Evolutionary conservation across 2,329 filamentous ascomycete genomes (phyloP).

Genomic region (Penicillium vulpinum): DNA sequence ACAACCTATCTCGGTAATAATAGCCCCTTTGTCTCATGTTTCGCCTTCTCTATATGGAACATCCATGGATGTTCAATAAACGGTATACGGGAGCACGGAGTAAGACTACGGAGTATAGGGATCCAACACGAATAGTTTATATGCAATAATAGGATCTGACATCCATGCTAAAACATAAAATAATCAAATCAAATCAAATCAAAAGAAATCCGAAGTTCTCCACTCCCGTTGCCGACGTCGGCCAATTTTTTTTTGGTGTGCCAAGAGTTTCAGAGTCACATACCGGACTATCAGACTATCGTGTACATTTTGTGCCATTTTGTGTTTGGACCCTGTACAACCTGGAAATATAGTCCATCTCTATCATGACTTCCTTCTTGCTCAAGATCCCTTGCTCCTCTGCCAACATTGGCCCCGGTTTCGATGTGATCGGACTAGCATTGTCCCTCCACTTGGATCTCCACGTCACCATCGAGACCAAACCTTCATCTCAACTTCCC

Average conservation of each 20-base stretch:
- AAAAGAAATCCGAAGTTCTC: neutral
- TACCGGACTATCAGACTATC: neutral
- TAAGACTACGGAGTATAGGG: neutral
- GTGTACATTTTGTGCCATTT: neutral
- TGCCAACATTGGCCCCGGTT: conserved; percentile 95
- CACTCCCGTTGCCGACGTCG: conserved; percentile 24
- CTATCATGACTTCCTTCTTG: conserved; percentile 54
- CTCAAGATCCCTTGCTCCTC: conserved; percentile 90
- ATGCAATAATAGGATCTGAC: neutral
- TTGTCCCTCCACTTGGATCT: conserved; percentile 93
- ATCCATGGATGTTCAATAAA: neutral
- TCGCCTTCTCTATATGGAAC: neutral
- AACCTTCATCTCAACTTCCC: conserved; percentile 37
- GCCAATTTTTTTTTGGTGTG: conserved; percentile 22
- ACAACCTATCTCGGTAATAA: neutral
- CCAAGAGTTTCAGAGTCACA: conserved; percentile 27
- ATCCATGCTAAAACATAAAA: neutral
- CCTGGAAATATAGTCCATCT: neutral
- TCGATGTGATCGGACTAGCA: conserved; percentile 93
- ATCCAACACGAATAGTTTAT: no score
- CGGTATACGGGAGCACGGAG: no score
- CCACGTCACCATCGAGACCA: conserved; percentile 70
- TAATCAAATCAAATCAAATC: neutral
- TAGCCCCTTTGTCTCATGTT: neutral
- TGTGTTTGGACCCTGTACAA: neutral